Evolutionary conservation across 371 early-diverging fungal species (phyloP).

Genomic region (Apophysomyces trapeziformis): DNA sequence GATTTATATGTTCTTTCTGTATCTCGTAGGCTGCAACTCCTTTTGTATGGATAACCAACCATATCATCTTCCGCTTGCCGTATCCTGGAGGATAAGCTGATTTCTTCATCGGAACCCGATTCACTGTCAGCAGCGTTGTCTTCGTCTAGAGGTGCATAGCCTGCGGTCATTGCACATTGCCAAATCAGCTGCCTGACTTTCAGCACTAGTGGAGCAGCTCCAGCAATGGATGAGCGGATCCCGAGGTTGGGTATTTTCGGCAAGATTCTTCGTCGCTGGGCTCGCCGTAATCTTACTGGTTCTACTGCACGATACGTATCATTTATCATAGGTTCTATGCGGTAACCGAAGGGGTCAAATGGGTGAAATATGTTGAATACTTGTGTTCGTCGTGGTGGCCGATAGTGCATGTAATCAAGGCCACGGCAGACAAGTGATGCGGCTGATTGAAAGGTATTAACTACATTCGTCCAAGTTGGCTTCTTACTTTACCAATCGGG

Average conservation of each 20-base stretch:
- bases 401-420: constrained; percentile 53
- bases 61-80: no score
- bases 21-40: no score
- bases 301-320: constrained; percentile 53
- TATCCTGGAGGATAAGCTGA: no score
- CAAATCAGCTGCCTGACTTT: constrained; percentile 21
- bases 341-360: constrained; percentile 73
- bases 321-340: constrained; percentile 70
- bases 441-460: constrained; percentile 32
- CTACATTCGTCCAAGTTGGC: neutral
- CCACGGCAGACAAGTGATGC: constrained; percentile 68
- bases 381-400: constrained; percentile 54
- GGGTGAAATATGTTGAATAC: constrained; percentile 72
- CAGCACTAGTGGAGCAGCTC: constrained; percentile 26
- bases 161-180: constrained; percentile 19
- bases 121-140: neutral
- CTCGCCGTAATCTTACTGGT: constrained; percentile 42
- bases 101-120: neutral
- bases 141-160: neutral
- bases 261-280: constrained; percentile 20
- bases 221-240: constrained; percentile 32
- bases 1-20: no score
- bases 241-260: constrained; percentile 38
- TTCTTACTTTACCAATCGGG: constrained; percentile 51
- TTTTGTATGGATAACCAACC: no score